Evolutionary conservation across 192 early-diverging fungal species (phyloP), one percentile per base, ranked within the genome.

Genomic region (Linderina pennispora): DNA sequence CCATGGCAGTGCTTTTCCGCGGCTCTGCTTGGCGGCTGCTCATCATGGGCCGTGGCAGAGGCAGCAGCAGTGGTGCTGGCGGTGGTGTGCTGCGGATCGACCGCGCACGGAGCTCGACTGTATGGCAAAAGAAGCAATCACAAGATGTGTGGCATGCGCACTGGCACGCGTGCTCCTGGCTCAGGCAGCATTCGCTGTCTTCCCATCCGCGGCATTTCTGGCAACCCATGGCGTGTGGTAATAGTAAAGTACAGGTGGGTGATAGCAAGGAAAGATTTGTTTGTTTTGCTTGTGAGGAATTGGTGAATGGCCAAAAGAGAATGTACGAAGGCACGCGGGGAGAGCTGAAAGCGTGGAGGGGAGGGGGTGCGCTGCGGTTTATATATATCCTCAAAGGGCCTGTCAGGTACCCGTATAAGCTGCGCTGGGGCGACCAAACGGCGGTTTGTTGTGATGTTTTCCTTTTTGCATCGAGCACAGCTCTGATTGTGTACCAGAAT

Each of bases 151-250:
- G 62, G 42, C 62, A 65, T 22, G 16, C 28, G 34, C 62, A 65
- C 18, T 20, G 7, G 36, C 62, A 65, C 11, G 36, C 16, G 2
- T n/a, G 13, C n/a, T 23, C 22, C 37, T 58, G 55, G 50, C 62
- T 65, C 16, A 65, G 43, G 23, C 62, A 65, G 62, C 62, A 65
- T 36, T 53, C 50, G 50, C 55, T 65, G 28, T 65, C 54, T 28
- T 65, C 62, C 62, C 62, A 65, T 46, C 62, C 62, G 31, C 62
- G 62, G 38, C 62, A 65, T 32, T 57, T 65, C 18, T 42, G 54
- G 55, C 62, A 65, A 26, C 62, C 62, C 62, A 65, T 65, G 31
- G 17, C 14, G 39, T 4, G 6, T 6, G 16, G 14, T 22, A 23
- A 40, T 40, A 20, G 5, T 15, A 21, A 23, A 8, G 21, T 18